A percentile compares a stretch with the other conserved stretches of the same genome.
Conservation (phyloP, 1,284 basidiomycete species). For the Cutaneotrichosporon sp. region DNA sequence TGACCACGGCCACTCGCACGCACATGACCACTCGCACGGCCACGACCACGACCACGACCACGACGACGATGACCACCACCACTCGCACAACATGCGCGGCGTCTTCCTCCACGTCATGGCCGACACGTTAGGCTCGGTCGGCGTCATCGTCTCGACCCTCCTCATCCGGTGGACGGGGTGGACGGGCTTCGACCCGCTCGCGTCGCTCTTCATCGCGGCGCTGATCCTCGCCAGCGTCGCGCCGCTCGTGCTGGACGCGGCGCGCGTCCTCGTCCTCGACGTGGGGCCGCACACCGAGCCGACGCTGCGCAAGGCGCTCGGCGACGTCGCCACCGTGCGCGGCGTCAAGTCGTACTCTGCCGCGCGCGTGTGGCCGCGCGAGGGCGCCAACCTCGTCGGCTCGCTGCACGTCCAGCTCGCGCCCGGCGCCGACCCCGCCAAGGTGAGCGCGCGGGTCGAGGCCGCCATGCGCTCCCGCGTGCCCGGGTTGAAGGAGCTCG, state of each 20-base stretch:
- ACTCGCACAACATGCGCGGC: conserved; percentile 99
- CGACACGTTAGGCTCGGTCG: conserved; percentile 61
- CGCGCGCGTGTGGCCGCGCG: conserved; percentile 96
- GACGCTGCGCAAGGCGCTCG: conserved; percentile 70
- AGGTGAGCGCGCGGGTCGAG: conserved; percentile 74
- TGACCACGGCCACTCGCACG: conserved; percentile 23
- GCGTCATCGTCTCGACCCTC: conserved; percentile 97
- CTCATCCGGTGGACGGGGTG: conserved; percentile 97
- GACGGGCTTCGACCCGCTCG: conserved; percentile 99
- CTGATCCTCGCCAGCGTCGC: conserved; percentile 94
- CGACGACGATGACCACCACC: conserved; percentile 56
- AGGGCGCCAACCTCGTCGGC: conserved; percentile 71
- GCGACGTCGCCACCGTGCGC: conserved; percentile 70
- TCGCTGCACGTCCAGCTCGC: conserved; percentile 32
- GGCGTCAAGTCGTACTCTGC: conserved; percentile 78
- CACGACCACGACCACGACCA: conserved; percentile 17
- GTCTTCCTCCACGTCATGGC: conserved; percentile 70
- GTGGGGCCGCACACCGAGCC: conserved; percentile 67
- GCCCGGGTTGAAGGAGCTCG: conserved; percentile 77
- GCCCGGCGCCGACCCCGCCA: conserved; percentile 60
- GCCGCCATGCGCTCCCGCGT: conserved; percentile 69
- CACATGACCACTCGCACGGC: conserved; percentile 18
- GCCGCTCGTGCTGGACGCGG: conserved; percentile 91
- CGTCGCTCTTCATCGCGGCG: conserved; percentile 92
- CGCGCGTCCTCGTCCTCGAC: conserved; percentile 84